phyloP scores from a whole-genome alignment of 352 stramenopile species.

The Pythium sukuiense region DNA sequence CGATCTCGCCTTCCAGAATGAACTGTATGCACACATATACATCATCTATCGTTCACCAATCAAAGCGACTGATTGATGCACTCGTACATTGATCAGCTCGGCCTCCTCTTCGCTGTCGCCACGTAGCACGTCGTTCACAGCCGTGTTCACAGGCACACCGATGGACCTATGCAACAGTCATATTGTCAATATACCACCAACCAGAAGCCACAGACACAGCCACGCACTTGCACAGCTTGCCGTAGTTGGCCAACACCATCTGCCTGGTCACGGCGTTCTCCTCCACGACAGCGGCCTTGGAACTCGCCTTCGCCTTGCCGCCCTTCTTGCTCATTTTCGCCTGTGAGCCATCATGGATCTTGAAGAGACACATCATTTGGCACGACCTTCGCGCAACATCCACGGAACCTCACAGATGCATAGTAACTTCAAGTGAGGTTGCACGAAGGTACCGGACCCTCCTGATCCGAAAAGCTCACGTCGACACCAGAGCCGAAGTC shows the following conservation, averaged over 20 bases:
- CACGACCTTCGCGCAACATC: constrained; percentile 8
- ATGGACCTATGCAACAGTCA: constrained; percentile 43
- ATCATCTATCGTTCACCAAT: neutral
- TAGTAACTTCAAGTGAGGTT: constrained; percentile 17
- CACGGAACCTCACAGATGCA: neutral
- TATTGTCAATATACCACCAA: neutral
- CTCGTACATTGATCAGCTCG: constrained; percentile 65
- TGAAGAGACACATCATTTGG: constrained; percentile 14
- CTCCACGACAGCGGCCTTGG: constrained; percentile 52
- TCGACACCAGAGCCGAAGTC: neutral
- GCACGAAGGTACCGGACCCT: constrained; percentile 20
- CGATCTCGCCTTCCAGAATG: constrained; percentile 74
- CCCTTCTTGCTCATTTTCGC: constrained; percentile 60
- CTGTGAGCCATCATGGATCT: constrained; percentile 8
- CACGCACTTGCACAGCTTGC: constrained; percentile 74
- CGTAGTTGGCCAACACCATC: constrained; percentile 66
- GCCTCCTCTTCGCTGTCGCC: constrained; percentile 58
- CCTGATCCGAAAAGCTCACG: constrained; percentile 1
- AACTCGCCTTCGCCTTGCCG: constrained; percentile 41
- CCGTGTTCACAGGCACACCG: constrained; percentile 58
- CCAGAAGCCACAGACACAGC: neutral
- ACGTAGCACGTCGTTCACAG: constrained; percentile 70
- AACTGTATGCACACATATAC: constrained; percentile 37
- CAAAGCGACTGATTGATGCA: neutral
- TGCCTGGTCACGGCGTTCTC: constrained; percentile 67